Evolutionary conservation across 2,329 filamentous ascomycete genomes (phyloP), one percentile per base, ranked within the genome.

Genomic region (Cladophialophora yegresii): DNA sequence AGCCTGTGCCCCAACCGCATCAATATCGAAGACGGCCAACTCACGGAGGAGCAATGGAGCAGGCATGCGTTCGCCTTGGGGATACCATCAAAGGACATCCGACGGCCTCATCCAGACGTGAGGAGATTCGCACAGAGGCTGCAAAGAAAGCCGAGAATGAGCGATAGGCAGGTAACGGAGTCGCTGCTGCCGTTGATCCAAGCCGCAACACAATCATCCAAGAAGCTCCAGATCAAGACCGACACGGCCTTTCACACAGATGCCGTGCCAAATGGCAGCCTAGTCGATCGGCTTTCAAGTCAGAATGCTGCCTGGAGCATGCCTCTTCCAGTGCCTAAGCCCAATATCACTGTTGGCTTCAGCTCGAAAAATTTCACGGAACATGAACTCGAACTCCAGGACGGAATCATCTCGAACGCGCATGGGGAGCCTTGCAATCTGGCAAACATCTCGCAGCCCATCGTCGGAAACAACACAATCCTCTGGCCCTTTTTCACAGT

Each of bases 401-500:
- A 66, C 8, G 66, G 66, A 3, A 64, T 68, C 54, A 68, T 68
- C 55, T 60, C 64, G 6, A 61, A 56, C 12, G 30, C 61, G 7
- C n/a, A 32, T 10, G 66, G 66, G 30, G 55, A 59, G 9, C 66
- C 66, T 4, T 66, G 61, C 47, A 58, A 69, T 40, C 63, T 69
- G n/a, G 56, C 50, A n/a, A 62, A 67, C 7, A 20, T 69, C 20
- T 67, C 65, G 28, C 65, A 67, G 47, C 67, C 67, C 5, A 54
- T 62, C 4, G 16, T 40, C 6, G 62, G 57, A 2, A 51, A 50
- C 30, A 51, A 59, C 12, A 26, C 47, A n/a, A 26, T 62, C 12
- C 64, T 65, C 54, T 69, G 67, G 67, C 67, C 67, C 3, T 69
- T 69, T 54, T 62, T 69, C n/a, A 57, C 61, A 10, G 65, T 69